Evolutionary conservation across 2,329 filamentous ascomycete species (phyloP), one percentile per base, ranked within the genome.

Genomic region (Phialophora expanda): DNA sequence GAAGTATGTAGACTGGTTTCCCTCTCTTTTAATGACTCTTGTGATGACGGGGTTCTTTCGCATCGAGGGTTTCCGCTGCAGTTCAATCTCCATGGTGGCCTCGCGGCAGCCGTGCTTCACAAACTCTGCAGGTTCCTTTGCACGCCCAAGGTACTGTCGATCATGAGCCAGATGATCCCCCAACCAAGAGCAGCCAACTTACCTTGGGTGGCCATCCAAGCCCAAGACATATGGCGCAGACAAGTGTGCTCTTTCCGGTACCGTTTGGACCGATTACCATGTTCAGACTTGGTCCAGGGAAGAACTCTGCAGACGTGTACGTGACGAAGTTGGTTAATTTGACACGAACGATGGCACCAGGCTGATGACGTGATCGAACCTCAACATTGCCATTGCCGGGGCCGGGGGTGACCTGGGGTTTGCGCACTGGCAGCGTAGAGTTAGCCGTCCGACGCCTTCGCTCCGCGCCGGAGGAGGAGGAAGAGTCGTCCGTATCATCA

Each of bases 181-280:
- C n/a, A 28, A 38, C 38, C 30, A 5, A 22, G 55, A 32, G 24
- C 14, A 20, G 26, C 8, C 56, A 50, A 58, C 77, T 74, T 80
- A 84, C 83, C 75, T 78, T 87, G 26, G 93, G 88, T 34, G 87
- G 86, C 83, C 90, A 97, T 56, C 95, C 95, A 28, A 99, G 81
- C 2, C 95, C 95, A 14, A 99, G 80, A 75, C 95, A 98, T 71
- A 99, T 96, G 53, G 95, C 95, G 78, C 95, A 99, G 51, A 99
- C 94, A 28, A 99, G 84, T 0, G 95, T 97, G 79, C 94, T 98
- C 80, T 99, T 99, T 62, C 95, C 95, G 0, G 95, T 98, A 38
- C 95, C 95, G 74, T 99, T 99, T n/a, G 95, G 95, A 0, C 95
- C 95, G 72, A 99, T 97, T 61, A 99, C 89, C 94, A 99, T 98